Conservation (phyloP, 1,284 basidiomycete genomes). For the Thecaphora thlaspeos region DNA sequence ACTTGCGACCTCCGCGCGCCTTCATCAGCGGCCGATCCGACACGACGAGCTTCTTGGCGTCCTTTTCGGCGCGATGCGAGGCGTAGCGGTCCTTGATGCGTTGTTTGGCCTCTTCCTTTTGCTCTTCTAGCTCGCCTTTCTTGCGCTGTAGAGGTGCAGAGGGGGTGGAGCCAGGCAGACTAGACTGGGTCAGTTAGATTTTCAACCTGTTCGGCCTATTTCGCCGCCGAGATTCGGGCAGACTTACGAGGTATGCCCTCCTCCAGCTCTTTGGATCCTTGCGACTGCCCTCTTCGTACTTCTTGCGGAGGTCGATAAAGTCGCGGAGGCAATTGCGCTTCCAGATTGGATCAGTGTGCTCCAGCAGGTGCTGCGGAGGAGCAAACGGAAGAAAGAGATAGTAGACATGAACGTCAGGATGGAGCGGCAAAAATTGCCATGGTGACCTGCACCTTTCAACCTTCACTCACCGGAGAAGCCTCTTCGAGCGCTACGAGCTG, state of each 20-base stretch:
- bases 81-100: conserved; percentile 47
- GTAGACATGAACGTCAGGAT: too few species aligned
- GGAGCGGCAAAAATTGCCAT: too few species aligned
- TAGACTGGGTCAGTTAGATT: background rate
- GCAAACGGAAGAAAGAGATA: background rate
- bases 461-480: conserved; percentile 33
- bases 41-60: conserved; percentile 41
- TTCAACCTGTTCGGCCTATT: too few species aligned
- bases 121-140: conserved; percentile 37
- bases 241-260: conserved; percentile 25
- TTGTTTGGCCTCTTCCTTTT: conserved; percentile 33
- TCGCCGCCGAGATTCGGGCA: too few species aligned
- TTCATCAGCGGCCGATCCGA: conserved; percentile 26
- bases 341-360: conserved; percentile 43
- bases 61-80: conserved; percentile 42
- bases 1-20: background rate
- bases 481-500: conserved; percentile 47
- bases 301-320: conserved; percentile 43
- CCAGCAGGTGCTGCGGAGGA: conserved; percentile 22
- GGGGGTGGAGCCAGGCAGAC: background rate
- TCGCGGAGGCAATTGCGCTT: conserved; percentile 46
- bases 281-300: conserved; percentile 10
- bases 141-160: conserved; percentile 11
- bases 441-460: too few species aligned
- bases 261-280: conserved; percentile 38